Evolutionary conservation across 176 grass and related monocot species (phyloP), one percentile per base, ranked within the genome.

Genomic region (Elaeis guineensis): DNA sequence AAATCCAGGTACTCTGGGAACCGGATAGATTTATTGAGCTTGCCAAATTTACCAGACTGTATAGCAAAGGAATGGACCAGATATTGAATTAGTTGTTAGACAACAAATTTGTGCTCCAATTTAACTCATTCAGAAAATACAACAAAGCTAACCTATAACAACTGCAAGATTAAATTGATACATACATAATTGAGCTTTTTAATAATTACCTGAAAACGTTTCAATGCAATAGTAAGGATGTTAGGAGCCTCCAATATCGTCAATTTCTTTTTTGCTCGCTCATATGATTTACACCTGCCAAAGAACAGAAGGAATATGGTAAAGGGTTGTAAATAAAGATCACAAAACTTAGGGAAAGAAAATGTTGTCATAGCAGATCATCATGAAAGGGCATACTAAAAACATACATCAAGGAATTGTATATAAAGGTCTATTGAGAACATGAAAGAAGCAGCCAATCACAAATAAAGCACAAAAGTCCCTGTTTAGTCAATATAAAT

Each of bases 221-320:
- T 90, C 56, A 95, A 65, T 51, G 86, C 77, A 58, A 95, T 95
- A 19, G 90, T 95, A 59, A 95, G 75, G 39, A 95, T 64, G 68
- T 95, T 95, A 5, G 90, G 90, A 56, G 82, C 90, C 69, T 95
- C 90, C 66, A 70, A 75, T 78, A 95, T 95, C 21, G 68, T 74
- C 74, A 95, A 70, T 75, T 86, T 86, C 77, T 95, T 95, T 75
- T 65, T 83, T 51, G 86, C 86, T 65, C 71, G 76, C 39, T 90
- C 79, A 77, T 84, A 90, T 1, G 86, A 90, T n/a, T 86, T 90
- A 52, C 90, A 95, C 69, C 90, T 90, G 76, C n/a, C 8, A 18
- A n/a, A 29, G 54, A 48, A 56, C 35, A 44, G 8, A 14, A 6
- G 28, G 9, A 44, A 44, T 12, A 44, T 44, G 11, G 35, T 12